Evolutionary conservation across 768 basidiomycete species (phyloP), one percentile per base, ranked within the genome.

Genomic region (Pseudohyphozyma bogoriensis): DNA sequence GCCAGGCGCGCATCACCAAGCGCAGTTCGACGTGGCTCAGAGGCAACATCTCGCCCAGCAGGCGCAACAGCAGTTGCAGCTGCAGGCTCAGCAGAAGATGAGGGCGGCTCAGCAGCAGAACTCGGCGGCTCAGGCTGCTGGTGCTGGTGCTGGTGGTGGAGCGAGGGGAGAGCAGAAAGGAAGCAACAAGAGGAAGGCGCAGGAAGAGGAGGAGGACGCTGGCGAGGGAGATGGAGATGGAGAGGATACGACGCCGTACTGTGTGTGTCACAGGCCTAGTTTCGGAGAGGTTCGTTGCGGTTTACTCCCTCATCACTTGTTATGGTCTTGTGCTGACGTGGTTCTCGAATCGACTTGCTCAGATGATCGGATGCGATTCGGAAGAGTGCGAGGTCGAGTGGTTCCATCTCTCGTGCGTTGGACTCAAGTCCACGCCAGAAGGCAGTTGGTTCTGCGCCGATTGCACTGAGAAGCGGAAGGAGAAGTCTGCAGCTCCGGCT

Each of bases 131-230:
- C 26, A 49, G 10, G 47, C 8, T 8, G n/a, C 24, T 49, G n/a
- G 28, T 26, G 47, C 18, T 10, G 47, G 29, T 29, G 26, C 47
- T 15, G 47, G 26, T 6, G 12, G 9, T 28, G 47, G 26, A 31
- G 26, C 24, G 4, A 15, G 28, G 9, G 47, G 26, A 9, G 42
- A 28, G 4, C n/a, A 45, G 15, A 40, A 51, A 20, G 28, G 44
- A 1, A 24, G 44, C 22, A 35, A 55, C 47, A 74, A 76, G 20
- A 77, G 79, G 53, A 79, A 73, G 65, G 67, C 76, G 55, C 69
- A 74, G 46, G 74, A 75, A 24, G 72, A 70, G 40, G 59, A 57
- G 35, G 68, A 70, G 51, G 70, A 73, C 36, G 68, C 70, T 13
- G 71, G 72, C 56, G 71, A 62, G 50, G 69, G 68, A 44, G 63